These are phyloP conservation scores for Trametes sanguinea DNA, from an alignment of 768 basidiomycete species.

Conservation along the genomic window DNA sequence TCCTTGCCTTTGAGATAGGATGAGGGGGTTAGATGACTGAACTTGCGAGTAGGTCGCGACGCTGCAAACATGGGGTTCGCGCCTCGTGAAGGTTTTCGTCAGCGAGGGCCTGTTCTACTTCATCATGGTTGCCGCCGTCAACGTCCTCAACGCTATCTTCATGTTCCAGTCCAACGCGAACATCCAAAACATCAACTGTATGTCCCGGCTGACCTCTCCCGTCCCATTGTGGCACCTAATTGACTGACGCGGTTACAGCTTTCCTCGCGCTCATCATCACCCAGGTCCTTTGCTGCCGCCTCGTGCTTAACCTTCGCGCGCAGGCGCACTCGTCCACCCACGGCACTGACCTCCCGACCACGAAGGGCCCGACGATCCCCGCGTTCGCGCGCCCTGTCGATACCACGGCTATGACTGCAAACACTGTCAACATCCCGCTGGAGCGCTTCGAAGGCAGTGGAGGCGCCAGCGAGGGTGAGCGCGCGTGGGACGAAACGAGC, in stretches of 20 bases:
- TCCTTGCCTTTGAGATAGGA: no score
- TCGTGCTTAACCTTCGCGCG: constrained; percentile 14
- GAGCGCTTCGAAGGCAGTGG: constrained; percentile 4
- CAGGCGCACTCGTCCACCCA: neutral
- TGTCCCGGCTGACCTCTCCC: neutral
- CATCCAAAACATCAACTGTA: constrained; percentile 16
- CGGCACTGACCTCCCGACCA: neutral
- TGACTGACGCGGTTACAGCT: neutral
- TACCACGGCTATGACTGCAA: neutral
- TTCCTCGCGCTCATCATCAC: constrained; percentile 16
- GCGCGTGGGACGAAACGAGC: constrained; percentile 1
- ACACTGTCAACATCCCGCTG: constrained; percentile 17
- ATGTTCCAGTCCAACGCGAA: constrained; percentile 15
- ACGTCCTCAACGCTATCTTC: constrained; percentile 16
- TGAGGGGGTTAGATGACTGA: neutral
- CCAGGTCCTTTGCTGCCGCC: constrained; percentile 15
- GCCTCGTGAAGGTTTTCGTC: constrained; percentile 13
- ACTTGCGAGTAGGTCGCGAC: neutral
- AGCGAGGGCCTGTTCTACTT: constrained; percentile 14
- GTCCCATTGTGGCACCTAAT: neutral
- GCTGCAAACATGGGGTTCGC: constrained; percentile 6
- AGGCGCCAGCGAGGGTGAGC: neutral
- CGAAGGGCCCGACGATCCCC: constrained; percentile 1
- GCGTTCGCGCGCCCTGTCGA: constrained; percentile 6
- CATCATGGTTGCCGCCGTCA: constrained; percentile 9